Base-by-base conservation (phyloP, 371 early-diverging fungal species). In the Haplosporangium sp. region DNA sequence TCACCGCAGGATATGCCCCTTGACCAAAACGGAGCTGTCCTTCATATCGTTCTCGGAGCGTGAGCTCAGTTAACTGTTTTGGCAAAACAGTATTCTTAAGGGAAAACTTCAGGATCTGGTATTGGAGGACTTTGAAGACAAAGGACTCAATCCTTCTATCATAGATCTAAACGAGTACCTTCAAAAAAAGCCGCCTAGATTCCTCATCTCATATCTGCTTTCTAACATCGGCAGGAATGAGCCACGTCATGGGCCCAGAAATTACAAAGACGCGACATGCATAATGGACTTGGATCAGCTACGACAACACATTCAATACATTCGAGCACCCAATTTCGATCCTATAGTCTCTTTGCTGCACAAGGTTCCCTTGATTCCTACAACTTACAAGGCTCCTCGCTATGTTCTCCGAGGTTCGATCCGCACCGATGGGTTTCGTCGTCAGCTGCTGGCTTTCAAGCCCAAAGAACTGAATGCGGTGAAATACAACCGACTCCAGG, bases 371-470 rank as follows among this genome's bases (percentile, higher is more conserved):
- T 4, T 45, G 45, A 45, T 10, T 45, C 45, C 45, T 13, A 45
- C 45, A 16, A 12, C 45, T 1, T 10, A 12, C 45, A 45, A 45
- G 45, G 16, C 45, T 45, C 13, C 45, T 1, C 45, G 56, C 38
- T 55, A 55, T 41, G 56, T 55, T 41, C 56, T 40, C 1, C 37
- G 42, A 1, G 56, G 56, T 2, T 55, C 56, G 12, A 40, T 55
- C 38, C 14, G 16, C 14, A 55, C 56, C 5, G 56, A 55, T 40
- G 56, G 56, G 41, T 38, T 6, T n/a, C 37, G 40, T 1, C 37
- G 36, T 8, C 42, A 55, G 2, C 16, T 55, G 16, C 18, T 40
- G 29, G 56, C 56, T 3, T 55, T 55, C 40, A 55, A 55, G 7
- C 10, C 16, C 13, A 4, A 45, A 1, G 45, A 4, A 16, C 45